phyloP scores from a whole-genome alignment of 768 basidiomycete species.

The Termitomyces sp. region DNA sequence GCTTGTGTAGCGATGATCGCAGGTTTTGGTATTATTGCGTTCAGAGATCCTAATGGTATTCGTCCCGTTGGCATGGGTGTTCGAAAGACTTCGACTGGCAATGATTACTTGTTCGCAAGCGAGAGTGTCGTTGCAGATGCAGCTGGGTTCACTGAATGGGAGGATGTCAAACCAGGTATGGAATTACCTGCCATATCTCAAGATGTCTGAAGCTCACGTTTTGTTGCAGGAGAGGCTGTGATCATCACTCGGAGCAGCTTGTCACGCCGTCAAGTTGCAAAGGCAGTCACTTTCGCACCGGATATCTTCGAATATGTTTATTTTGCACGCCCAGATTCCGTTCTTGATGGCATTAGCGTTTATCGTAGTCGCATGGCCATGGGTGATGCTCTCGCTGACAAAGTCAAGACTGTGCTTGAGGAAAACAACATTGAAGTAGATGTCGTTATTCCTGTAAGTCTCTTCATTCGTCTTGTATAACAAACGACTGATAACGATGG shows the following conservation, averaged over 20 bases:
- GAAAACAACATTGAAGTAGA: constrained; percentile 74
- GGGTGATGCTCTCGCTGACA: constrained; percentile 92
- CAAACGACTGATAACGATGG: neutral
- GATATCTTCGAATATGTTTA: constrained; percentile 99
- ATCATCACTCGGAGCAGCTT: constrained; percentile 87
- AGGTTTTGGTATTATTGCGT: constrained; percentile 96
- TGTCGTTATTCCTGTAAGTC: constrained; percentile 89
- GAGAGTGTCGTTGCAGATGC: constrained; percentile 98
- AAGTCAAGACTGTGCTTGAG: constrained; percentile 72
- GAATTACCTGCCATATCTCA: constrained; percentile 3
- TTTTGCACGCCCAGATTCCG: constrained; percentile 96
- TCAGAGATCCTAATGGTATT: constrained; percentile 97
- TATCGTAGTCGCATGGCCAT: constrained; percentile 99
- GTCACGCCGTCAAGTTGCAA: constrained; percentile 68
- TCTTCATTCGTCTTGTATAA: neutral
- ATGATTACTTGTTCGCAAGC: constrained; percentile 88
- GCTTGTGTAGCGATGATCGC: constrained; percentile 99
- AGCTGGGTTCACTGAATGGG: constrained; percentile 86
- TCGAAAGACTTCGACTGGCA: constrained; percentile 54
- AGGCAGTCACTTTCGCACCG: constrained; percentile 79
- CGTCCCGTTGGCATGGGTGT: constrained; percentile 86
- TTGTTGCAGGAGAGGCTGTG: constrained; percentile 77
- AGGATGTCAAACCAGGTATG: constrained; percentile 87
- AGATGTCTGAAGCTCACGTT: constrained; percentile 3
- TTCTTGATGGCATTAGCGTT: constrained; percentile 94